Evolutionary conservation across 1,284 basidiomycete species (phyloP).

Genomic region (Ustilago bromivora): DNA sequence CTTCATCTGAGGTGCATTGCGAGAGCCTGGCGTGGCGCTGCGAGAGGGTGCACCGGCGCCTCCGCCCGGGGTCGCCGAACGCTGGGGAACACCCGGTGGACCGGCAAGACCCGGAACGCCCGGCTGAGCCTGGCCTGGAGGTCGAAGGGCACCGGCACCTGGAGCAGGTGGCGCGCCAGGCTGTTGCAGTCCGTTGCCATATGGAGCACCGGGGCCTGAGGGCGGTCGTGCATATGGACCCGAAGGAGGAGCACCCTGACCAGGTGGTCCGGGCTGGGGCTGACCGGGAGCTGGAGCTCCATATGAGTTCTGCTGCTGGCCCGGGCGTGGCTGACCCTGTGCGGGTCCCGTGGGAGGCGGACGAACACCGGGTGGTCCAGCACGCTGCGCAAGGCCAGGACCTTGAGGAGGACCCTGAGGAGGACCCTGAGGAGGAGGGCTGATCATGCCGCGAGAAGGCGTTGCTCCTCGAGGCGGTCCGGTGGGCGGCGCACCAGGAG

Average conservation of each 20-base stretch:
- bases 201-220: slow-evolving; percentile 23
- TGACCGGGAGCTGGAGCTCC: slow-evolving; percentile 29
- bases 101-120: slow-evolving; percentile 47
- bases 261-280: slow-evolving; percentile 41
- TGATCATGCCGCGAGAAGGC: slow-evolving; percentile 70
- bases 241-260: slow-evolving; percentile 39
- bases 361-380: slow-evolving; percentile 40
- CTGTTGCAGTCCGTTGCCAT: slow-evolving; percentile 42
- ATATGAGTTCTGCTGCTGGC: slow-evolving; percentile 27
- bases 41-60: slow-evolving; percentile 65
- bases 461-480: slow-evolving; percentile 62
- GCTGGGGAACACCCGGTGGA: slow-evolving; percentile 68
- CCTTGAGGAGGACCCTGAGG: slow-evolving; percentile 40
- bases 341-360: slow-evolving; percentile 32
- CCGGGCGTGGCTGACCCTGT: slow-evolving; percentile 32
- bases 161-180: slow-evolving; percentile 26
- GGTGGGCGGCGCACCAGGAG: slow-evolving; percentile 60
- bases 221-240: slow-evolving; percentile 50
- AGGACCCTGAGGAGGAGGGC: slow-evolving; percentile 50
- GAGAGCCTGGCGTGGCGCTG: slow-evolving; percentile 51
- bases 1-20: slow-evolving; percentile 73
- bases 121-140: slow-evolving; percentile 32
- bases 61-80: slow-evolving; percentile 69
- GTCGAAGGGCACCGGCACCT: slow-evolving; percentile 40
- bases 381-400: slow-evolving; percentile 43